A percentile compares a stretch with the other conserved stretches of the same genome.
phyloP scores from a whole-genome alignment of 225 moss, liverwort and hornwort species.

The Polytrichum commune region DNA sequence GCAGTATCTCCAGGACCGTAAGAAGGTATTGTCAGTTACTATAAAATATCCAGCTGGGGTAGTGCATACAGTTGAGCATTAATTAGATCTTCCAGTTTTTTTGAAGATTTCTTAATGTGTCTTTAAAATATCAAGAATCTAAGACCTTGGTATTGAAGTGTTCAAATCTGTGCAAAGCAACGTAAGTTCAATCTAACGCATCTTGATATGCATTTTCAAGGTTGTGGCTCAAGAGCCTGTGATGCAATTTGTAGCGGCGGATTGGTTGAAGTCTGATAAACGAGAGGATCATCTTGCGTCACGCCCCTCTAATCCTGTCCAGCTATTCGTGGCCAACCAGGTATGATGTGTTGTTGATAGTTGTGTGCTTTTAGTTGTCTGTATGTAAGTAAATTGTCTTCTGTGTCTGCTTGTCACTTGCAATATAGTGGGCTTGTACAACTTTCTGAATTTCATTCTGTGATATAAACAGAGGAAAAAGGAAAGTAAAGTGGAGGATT shows the following conservation, averaged over 20 bases:
- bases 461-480: slow-evolving; percentile 35
- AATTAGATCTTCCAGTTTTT: too few relatives aligned
- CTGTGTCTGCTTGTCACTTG: too few relatives aligned
- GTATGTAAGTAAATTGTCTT: too few relatives aligned
- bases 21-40: slow-evolving; percentile 47
- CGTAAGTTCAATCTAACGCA: too few relatives aligned
- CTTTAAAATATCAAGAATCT: too few relatives aligned
- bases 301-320: slow-evolving; percentile 70
- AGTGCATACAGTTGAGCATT: too few relatives aligned
- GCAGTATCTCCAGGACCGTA: slow-evolving; percentile 68
- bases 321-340: slow-evolving; percentile 51
- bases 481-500: slow-evolving; percentile 35
- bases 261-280: slow-evolving; percentile 93
- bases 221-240: slow-evolving; percentile 85
- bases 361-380: too few relatives aligned
- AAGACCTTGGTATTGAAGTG: too few relatives aligned
- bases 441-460: background rate
- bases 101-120: too few relatives aligned
- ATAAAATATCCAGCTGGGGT: too few relatives aligned
- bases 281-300: slow-evolving; percentile 85
- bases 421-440: too few relatives aligned
- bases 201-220: slow-evolving; percentile 20
- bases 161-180: too few relatives aligned
- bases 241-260: slow-evolving; percentile 93
- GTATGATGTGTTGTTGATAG: slow-evolving; percentile 16